Evolutionary conservation across 768 basidiomycete species (phyloP).

Genomic region (Royoungia palumana): DNA sequence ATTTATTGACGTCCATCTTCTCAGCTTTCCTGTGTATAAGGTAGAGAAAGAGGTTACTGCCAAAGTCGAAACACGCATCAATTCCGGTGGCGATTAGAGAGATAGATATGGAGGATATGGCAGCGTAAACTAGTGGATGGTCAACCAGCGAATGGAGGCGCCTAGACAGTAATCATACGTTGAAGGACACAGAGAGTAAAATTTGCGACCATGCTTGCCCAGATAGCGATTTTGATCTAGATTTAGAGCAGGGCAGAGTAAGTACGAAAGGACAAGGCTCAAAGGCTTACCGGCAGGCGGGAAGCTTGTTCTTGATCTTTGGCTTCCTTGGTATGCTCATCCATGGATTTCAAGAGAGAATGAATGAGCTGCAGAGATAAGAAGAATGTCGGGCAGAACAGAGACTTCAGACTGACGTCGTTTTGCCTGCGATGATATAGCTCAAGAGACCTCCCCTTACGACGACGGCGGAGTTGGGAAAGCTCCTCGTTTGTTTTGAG

Average conservation of each 20-base stretch:
- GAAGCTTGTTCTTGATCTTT: slow-evolving; percentile 61
- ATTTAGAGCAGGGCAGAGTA: neutral
- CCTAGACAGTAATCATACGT: slow-evolving; percentile 34
- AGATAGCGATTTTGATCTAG: slow-evolving; percentile 86
- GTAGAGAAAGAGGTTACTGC: slow-evolving; percentile 78
- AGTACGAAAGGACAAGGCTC: neutral
- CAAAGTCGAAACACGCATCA: slow-evolving; percentile 83
- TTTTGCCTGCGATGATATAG: slow-evolving; percentile 72
- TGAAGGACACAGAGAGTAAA: slow-evolving; percentile 68
- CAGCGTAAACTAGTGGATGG: slow-evolving; percentile 73
- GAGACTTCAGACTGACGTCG: slow-evolving; percentile 40
- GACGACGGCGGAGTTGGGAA: slow-evolving; percentile 51
- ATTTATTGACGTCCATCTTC: slow-evolving; percentile 74
- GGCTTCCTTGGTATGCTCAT: slow-evolving; percentile 83
- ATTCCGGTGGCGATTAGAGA: slow-evolving; percentile 88
- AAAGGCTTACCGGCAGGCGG: slow-evolving; percentile 57
- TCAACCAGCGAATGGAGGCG: neutral
- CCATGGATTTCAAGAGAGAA: slow-evolving; percentile 89
- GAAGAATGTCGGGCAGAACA: neutral
- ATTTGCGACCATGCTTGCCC: slow-evolving; percentile 79
- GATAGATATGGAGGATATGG: slow-evolving; percentile 77
- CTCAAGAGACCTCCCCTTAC: slow-evolving; percentile 62
- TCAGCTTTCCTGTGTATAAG: slow-evolving; percentile 73
- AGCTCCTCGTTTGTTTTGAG: slow-evolving; percentile 63
- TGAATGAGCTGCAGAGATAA: slow-evolving; percentile 63